These are phyloP conservation scores for Rhytidiadelphus loreus DNA, from an alignment of 225 moss, liverwort and hornwort species.

Conservation along the genomic window DNA sequence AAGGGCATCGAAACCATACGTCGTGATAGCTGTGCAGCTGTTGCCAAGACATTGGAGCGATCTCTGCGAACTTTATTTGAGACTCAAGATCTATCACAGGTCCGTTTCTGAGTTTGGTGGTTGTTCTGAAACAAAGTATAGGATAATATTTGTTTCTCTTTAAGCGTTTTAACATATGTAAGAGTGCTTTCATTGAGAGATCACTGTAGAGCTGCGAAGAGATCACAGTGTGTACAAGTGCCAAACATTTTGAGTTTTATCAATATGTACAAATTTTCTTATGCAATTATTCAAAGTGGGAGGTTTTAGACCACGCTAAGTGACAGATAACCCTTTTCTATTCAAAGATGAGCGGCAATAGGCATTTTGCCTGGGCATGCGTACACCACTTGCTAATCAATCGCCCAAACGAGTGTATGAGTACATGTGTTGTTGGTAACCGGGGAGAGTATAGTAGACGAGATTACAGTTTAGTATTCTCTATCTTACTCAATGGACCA, in stretches of 20 bases:
- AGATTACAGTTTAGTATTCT: not conserved
- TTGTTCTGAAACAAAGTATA: not conserved
- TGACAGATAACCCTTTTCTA: too few species aligned
- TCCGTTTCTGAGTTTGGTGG: not conserved
- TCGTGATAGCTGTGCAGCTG: constrained; percentile 90
- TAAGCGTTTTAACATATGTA: not conserved
- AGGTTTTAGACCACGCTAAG: not conserved
- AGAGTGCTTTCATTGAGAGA: not conserved
- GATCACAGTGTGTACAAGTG: not conserved
- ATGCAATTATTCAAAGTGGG: not conserved
- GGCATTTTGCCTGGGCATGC: not conserved
- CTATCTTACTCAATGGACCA: not conserved
- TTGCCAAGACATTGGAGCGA: constrained; percentile 84
- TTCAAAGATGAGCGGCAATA: not conserved
- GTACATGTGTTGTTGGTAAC: not conserved
- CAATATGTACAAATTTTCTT: not conserved
- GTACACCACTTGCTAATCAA: not conserved
- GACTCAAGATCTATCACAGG: constrained; percentile 86
- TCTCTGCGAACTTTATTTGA: constrained; percentile 81
- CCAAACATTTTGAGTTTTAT: not conserved
- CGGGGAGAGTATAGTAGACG: not conserved
- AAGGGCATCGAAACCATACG: constrained; percentile 99
- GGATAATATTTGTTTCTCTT: not conserved
- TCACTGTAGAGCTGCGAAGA: not conserved
- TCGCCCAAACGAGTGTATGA: not conserved